Percentiles rank a stretch among this genome's conserved stretches.
phyloP scores from a whole-genome alignment of 306 rosid species.

The Medicago ruthenica region DNA sequence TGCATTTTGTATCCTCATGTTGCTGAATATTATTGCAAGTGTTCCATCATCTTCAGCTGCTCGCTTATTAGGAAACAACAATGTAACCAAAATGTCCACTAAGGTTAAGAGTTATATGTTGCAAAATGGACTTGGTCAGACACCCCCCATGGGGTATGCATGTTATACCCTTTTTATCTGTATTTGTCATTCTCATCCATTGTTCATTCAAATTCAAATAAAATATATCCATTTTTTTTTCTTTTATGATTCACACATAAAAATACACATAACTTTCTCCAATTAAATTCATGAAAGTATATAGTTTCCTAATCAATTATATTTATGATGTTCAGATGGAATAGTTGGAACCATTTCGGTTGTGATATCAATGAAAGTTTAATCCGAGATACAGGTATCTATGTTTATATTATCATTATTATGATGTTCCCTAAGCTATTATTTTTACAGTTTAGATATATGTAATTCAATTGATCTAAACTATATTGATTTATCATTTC shows the following conservation, averaged over 20 bases:
- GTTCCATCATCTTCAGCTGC: not conserved
- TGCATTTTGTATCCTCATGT: conserved; percentile 22
- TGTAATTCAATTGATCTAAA: no score
- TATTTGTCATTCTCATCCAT: not conserved
- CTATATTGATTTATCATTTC: not conserved
- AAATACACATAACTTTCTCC: no score
- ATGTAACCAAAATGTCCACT: not conserved
- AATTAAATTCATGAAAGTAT: not conserved
- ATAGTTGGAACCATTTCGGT: conserved; percentile 72
- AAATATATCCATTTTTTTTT: not conserved
- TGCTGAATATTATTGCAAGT: conserved; percentile 21
- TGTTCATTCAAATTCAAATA: not conserved
- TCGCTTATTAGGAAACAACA: conserved; percentile 12
- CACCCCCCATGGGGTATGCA: conserved; percentile 74
- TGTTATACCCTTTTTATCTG: not conserved
- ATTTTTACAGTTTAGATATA: no score
- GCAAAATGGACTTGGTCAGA: conserved; percentile 53
- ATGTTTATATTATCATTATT: not conserved
- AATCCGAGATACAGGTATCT: conserved; percentile 62
- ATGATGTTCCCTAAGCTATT: no score
- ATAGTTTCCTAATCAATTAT: not conserved
- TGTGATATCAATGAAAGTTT: conserved; percentile 62
- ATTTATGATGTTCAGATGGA: conserved; percentile 45
- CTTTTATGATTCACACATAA: no score
- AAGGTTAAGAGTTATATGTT: conserved; percentile 35